Evolutionary conservation across 306 rosid genomes (phyloP).

Genomic region (Delonix regia): DNA sequence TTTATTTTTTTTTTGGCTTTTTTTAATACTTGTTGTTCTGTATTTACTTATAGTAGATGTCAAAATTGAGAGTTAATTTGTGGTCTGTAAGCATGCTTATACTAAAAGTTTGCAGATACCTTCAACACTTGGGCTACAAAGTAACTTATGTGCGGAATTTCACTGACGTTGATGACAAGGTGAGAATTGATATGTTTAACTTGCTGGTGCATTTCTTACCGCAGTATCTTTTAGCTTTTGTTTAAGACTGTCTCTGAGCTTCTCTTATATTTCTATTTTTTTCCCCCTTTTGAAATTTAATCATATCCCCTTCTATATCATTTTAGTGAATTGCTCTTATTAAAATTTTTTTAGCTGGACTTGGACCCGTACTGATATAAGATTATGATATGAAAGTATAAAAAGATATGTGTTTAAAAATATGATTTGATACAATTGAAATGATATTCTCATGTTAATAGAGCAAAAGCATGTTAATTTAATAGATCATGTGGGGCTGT

Average conservation of each 20-base stretch:
- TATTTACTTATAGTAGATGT: background rate
- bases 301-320: background rate
- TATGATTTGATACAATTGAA: background rate
- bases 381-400: background rate
- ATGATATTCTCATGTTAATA: background rate
- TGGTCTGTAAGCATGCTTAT: slow-evolving; percentile 17
- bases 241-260: background rate
- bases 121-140: slow-evolving; percentile 76
- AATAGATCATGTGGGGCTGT: background rate
- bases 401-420: background rate
- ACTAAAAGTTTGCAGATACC: slow-evolving; percentile 61
- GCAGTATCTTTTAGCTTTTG: background rate
- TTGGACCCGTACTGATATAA: background rate
- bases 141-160: slow-evolving; percentile 92
- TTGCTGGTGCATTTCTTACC: background rate
- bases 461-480: background rate
- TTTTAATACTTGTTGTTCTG: background rate
- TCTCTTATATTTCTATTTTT: background rate
- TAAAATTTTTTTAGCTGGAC: background rate
- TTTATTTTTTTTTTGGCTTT: background rate
- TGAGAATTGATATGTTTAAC: slow-evolving; percentile 34
- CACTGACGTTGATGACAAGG: slow-evolving; percentile 99
- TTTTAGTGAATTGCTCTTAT: background rate
- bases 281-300: background rate
- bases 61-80: background rate